phyloP scores from a whole-genome alignment of 2,329 filamentous ascomycete species.

The Colletotrichum lini region DNA sequence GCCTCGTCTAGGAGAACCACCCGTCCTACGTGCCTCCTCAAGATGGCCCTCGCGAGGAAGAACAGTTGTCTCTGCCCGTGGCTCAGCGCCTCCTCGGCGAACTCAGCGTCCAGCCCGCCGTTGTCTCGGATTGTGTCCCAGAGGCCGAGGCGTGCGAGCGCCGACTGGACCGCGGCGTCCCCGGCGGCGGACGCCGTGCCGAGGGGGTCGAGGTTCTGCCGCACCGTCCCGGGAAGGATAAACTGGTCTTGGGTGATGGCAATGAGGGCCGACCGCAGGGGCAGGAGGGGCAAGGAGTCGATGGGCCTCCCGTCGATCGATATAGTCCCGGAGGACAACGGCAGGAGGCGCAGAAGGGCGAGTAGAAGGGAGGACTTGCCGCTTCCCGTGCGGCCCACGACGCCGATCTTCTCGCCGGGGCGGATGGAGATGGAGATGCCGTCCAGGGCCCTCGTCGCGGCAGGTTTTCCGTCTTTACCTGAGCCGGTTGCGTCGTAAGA shows the following conservation, averaged over 20 bases:
- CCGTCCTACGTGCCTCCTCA: slow-evolving; percentile 51
- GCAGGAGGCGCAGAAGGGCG: slow-evolving; percentile 62
- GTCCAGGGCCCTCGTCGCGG: slow-evolving; percentile 45
- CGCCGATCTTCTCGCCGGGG: slow-evolving; percentile 51
- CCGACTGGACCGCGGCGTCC: slow-evolving; percentile 5
- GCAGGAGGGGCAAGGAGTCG: slow-evolving; percentile 37
- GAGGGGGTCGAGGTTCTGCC: slow-evolving; percentile 71
- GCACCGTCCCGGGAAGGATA: slow-evolving; percentile 36
- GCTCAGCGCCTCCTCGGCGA: slow-evolving; percentile 51
- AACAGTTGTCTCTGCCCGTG: slow-evolving; percentile 53
- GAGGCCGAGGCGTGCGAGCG: slow-evolving; percentile 36
- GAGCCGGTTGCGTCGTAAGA: slow-evolving; percentile 6
- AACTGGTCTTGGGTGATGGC: slow-evolving; percentile 39
- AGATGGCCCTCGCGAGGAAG: slow-evolving; percentile 50
- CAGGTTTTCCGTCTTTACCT: slow-evolving; percentile 44
- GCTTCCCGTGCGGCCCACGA: slow-evolving; percentile 54
- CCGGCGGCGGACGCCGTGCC: slow-evolving; percentile 55
- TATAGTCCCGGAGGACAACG: slow-evolving; percentile 56
- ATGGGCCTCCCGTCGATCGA: slow-evolving; percentile 49
- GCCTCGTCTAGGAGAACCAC: slow-evolving; percentile 63
- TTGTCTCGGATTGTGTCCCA: slow-evolving; percentile 46
- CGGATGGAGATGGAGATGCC: slow-evolving; percentile 58
- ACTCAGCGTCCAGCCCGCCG: slow-evolving; percentile 33
- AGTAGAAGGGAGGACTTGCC: slow-evolving; percentile 46
- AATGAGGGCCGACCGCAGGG: slow-evolving; percentile 42